Evolutionary conservation across 1,139 yeast species (phyloP).

Genomic region (Saccharomycopsis crataegensis): DNA sequence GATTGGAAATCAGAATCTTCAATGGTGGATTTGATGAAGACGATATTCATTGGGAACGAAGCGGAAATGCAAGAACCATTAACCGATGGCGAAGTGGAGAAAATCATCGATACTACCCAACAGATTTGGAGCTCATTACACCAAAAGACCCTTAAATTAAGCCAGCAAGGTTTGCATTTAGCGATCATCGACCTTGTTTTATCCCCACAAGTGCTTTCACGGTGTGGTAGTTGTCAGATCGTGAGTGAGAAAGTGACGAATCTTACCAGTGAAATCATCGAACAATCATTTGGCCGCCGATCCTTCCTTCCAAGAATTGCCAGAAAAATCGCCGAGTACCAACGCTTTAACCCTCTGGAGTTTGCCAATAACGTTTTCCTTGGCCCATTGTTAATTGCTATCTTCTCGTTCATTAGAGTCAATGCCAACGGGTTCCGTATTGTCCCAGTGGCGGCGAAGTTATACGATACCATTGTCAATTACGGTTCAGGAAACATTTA

Average conservation of each 20-base stretch:
- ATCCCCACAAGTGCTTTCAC: constrained; percentile 27
- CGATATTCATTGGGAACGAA: constrained; percentile 20
- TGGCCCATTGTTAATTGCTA: constrained; percentile 40
- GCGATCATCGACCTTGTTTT: constrained; percentile 43
- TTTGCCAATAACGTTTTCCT: constrained; percentile 48
- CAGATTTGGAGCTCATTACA: constrained; percentile 52
- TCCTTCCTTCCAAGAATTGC: constrained; percentile 59
- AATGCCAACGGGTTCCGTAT: constrained; percentile 50
- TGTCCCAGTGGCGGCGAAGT: constrained; percentile 47
- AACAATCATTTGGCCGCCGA: constrained; percentile 56
- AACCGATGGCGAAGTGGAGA: constrained; percentile 15
- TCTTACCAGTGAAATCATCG: constrained; percentile 34
- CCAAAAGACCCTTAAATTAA: constrained; percentile 56
- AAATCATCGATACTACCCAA: constrained; percentile 26
- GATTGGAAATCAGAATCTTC: neutral
- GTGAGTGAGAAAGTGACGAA: neutral
- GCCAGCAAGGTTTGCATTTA: constrained; percentile 58
- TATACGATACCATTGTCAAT: constrained; percentile 37
- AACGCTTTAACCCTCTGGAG: constrained; percentile 26
- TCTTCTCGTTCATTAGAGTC: constrained; percentile 46
- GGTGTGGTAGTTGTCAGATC: constrained; percentile 25
- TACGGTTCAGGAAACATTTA: constrained; percentile 35
- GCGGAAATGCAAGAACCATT: constrained; percentile 2
- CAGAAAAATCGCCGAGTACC: constrained; percentile 35
- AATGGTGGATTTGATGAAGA: constrained; percentile 1